Evolutionary conservation across 306 rosid species (phyloP), one percentile per base, ranked within the genome.

Genomic region (Cucurbita argyrosperma): DNA sequence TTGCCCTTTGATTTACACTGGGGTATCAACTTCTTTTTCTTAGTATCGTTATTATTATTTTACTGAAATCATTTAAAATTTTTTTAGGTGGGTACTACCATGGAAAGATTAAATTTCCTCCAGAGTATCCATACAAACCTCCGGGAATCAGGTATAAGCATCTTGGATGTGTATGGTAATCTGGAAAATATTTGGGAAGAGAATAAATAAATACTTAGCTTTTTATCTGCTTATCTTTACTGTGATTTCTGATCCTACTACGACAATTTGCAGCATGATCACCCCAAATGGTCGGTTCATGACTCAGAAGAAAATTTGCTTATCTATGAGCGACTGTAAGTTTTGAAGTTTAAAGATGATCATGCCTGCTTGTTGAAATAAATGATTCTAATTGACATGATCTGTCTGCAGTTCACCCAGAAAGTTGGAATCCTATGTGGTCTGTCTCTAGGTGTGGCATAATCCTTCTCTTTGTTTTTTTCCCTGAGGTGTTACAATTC

Each of bases 391-490:
- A 50, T 11, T 35, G 72, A 23, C 45, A 75, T 80, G 79, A 49
- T 82, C 52, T 16, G 62, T 75, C 73, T 81, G 84, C 85, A 91
- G 99, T 91, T 84, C 99, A 94, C 84, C 99, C 99, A 5, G 99
- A 94, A 84, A 89, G 88, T 85, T 94, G 99, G 99, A 94, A 94
- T 87, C 99, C 99, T 14, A 89, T 94, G 97, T 94, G 99, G 99
- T 94, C 97, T 9, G 97, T 89, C 15, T 89, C 99, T 71, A 94
- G 97, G 99, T 94, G 77, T 82, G 91, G n/a, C 54, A 16, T 78
- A 23, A 51, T 79, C 18, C 47, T 61, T 38, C 68, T 66, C 64
- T 57, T 52, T 55, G 4, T 74, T 52, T 79, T 74, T 57, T 38
- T 9, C 64, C 37, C 35, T 53, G 51, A 56, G 70, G 79, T 70